Evolutionary conservation across 768 basidiomycete genomes (phyloP), one percentile per base, ranked within the genome.

Genomic region (Mycena venus): DNA sequence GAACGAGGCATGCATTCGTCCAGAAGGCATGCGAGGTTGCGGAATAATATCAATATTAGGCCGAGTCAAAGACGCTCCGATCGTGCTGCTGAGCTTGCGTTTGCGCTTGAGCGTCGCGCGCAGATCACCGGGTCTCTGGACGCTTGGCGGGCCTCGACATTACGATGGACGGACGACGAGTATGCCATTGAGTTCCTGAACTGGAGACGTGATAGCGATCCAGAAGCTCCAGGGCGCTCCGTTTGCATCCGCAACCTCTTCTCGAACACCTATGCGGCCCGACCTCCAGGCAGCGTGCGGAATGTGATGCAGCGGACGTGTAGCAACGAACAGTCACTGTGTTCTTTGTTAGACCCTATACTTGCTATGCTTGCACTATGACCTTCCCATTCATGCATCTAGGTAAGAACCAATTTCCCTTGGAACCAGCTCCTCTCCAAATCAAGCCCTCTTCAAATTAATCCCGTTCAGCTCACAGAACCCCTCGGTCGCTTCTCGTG

Each of bases 81-180:
- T 73, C 72, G 66, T 73, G 60, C 19, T 68, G 66, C 19, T 68
- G 66, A 73, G 72, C 66, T 73, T 68, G 59, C 58, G 65, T 25
- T 73, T 73, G 36, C 32, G 71, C 59, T 60, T 66, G 63, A 72
- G 58, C 34, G 23, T 72, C 63, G 31, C 62, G 38, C 44, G 64
- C 59, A 67, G 71, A 72, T 72, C 71, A 65, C 53, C 32, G 31
- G 19, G 27, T 17, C 32, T 38, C 44, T 23, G 19, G 9, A 19
- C 10, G 42, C 42, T 63, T 29, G 61, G 17, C 10, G 42, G n/a
- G 21, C 29, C 8, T 23, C 42, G 19, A 63, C 42, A 44, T 29
- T 63, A 38, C 36, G 34, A 38, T 34, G 40, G 25, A 42, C 17
- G 27, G 29, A 29, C 61, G 42, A 42, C 25, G 25, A 31, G 19